Conservation (phyloP, 2,329 filamentous ascomycete genomes). For the Westerdykella aurantiaca region DNA sequence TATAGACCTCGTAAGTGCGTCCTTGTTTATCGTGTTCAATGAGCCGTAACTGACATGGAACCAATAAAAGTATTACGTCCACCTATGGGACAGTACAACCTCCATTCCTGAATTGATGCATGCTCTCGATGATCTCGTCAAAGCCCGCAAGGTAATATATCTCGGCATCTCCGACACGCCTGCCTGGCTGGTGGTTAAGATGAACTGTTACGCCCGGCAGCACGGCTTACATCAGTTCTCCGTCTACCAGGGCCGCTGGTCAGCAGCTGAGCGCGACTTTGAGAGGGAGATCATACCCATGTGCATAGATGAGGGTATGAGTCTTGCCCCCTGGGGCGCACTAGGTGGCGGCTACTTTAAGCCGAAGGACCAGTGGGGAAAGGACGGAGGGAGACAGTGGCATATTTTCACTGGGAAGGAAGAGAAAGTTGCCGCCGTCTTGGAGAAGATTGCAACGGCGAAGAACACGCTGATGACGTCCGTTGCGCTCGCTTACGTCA, state of each 20-base stretch:
- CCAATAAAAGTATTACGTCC: constrained; percentile 25
- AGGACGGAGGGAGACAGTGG: constrained; percentile 38
- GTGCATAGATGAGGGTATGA: constrained; percentile 40
- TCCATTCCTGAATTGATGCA: constrained; percentile 43
- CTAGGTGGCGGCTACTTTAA: constrained; percentile 42
- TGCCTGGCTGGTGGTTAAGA: constrained; percentile 29
- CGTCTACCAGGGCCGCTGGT: constrained; percentile 41
- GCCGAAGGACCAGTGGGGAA: constrained; percentile 42
- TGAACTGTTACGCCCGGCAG: constrained; percentile 35
- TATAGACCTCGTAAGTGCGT: constrained; percentile 47
- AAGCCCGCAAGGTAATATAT: constrained; percentile 41
- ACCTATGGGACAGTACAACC: constrained; percentile 41
- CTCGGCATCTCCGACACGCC: constrained; percentile 40
- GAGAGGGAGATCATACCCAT: constrained; percentile 45
- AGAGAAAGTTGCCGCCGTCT: constrained; percentile 49
- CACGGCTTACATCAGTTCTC: constrained; percentile 37
- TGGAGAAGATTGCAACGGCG: constrained; percentile 55
- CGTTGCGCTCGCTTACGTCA: constrained; percentile 66
- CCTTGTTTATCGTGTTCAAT: constrained; percentile 30
- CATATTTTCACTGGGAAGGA: constrained; percentile 41
- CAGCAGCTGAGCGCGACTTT: constrained; percentile 39
- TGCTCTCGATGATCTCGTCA: constrained; percentile 38
- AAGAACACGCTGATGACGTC: constrained; percentile 53
- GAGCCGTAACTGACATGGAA: constrained; percentile 4
- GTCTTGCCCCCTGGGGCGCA: constrained; percentile 51